Evolutionary conservation across 768 basidiomycete genomes (phyloP), one percentile per base, ranked within the genome.

Genomic region (Phlebiopsis flavidoalba): DNA sequence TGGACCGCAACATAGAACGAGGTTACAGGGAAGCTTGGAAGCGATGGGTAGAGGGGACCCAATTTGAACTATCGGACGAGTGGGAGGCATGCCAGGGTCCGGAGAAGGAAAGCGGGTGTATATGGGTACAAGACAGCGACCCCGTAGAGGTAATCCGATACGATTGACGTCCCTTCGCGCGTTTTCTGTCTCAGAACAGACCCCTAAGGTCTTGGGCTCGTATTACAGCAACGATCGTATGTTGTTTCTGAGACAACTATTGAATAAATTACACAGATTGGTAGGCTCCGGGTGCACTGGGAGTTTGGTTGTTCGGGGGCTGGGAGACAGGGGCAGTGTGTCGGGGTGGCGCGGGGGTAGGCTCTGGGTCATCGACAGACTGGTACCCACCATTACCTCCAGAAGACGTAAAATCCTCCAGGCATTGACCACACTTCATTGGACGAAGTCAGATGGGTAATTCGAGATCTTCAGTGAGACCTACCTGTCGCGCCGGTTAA

Each of bases 1-100:
- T 83, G 81, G 80, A 77, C 76, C 66, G 66, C 57, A 80, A 82
- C 57, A 63, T 81, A 50, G 82, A 83, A 69, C 77, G 77, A 63
- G 80, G 76, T 1, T 72, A 75, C 22, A 31, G 62, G 35, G 73
- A 71, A 19, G 79, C 78, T 0, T 83, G 81, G 81, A 67, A 71
- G 56, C 75, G 80, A 22, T 83, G 79, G 79, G 79, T 78, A 12
- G 73, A 75, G 37, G 78, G 78, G n/a, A 71, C 70, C 48, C 68
- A 69, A 62, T 66, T 72, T 66, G 63, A 77, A 71, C 60, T 71
- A 69, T 68, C 71, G 60, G 68, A 72, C 48, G 70, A 74, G 19
- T 75, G 76, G 69, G 74, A 76, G n/a, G 73, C 72, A 3, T 71
- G 70, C 12, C 65, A 69, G 31, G 69, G 69, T 17, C 63, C 66